These are phyloP conservation scores for Lactarius pseudohatsudake DNA, from an alignment of 768 basidiomycete species.

Conservation along the genomic window DNA sequence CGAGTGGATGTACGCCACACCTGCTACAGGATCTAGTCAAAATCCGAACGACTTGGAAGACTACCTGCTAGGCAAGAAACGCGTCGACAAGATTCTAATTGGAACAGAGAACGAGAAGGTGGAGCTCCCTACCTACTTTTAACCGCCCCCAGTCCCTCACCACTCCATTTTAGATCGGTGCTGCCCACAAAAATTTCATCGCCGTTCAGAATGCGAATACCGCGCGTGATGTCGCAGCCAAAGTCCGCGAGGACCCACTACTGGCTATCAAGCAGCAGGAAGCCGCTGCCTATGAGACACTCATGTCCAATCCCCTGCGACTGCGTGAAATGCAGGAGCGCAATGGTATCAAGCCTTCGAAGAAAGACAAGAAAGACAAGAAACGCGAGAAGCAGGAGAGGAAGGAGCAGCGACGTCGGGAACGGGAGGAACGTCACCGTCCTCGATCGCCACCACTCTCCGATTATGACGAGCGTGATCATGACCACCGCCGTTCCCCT, in stretches of 20 bases:
- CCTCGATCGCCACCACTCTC: conserved; percentile 32
- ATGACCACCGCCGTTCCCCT: conserved; percentile 34
- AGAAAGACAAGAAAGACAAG: conserved; percentile 65
- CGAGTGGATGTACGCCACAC: conserved; percentile 99
- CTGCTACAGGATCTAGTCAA: conserved; percentile 82
- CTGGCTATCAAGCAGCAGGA: conserved; percentile 99
- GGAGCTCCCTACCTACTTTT: conserved; percentile 26
- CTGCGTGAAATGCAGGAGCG: conserved; percentile 78
- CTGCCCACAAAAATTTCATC: conserved; percentile 89
- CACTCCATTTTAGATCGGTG: conserved; percentile 58
- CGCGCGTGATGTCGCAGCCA: conserved; percentile 82
- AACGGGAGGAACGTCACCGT: conserved; percentile 31
- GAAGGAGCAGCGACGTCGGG: conserved; percentile 31
- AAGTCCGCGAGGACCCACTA: conserved; percentile 95
- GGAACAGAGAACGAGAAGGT: conserved; percentile 92
- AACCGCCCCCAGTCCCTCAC: conserved; percentile 25
- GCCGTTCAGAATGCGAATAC: conserved; percentile 94
- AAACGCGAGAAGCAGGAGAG: conserved; percentile 55
- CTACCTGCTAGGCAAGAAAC: conserved; percentile 94
- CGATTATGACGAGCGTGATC: conserved; percentile 37
- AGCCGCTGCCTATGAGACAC: conserved; percentile 84
- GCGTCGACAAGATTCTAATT: conserved; percentile 93
- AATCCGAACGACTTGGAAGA: conserved; percentile 94
- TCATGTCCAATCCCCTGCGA: conserved; percentile 84
- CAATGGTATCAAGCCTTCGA: conserved; percentile 79